Conservation (phyloP, 768 basidiomycete species). For the Tulasnella sp. region DNA sequence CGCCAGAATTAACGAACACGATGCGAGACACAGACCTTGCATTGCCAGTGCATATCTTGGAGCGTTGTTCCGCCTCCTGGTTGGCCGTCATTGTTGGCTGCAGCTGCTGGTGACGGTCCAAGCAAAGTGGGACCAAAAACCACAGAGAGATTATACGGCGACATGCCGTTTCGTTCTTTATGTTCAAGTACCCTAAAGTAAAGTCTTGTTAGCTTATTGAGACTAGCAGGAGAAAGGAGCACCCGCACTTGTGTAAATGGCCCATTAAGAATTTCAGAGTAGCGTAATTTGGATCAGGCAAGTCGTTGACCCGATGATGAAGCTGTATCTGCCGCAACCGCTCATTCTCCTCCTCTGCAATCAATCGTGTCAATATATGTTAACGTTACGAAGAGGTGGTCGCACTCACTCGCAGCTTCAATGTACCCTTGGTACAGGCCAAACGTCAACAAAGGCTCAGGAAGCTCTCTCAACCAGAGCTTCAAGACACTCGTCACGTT, state of each 20-base stretch:
- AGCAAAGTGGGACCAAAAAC: conserved; percentile 98
- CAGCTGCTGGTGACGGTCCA: conserved; percentile 44
- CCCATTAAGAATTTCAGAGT: conserved; percentile 93
- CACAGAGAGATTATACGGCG: conserved; percentile 85
- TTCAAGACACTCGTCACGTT: conserved; percentile 92
- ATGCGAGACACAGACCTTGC: conserved; percentile 35
- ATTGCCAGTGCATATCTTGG: conserved; percentile 39
- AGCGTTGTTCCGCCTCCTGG: conserved; percentile 32
- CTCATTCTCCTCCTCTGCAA: conserved; percentile 81
- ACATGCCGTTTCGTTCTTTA: conserved; percentile 81
- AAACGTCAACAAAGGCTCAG: conserved; percentile 83
- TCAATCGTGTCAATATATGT: background rate
- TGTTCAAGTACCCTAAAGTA: conserved; percentile 60
- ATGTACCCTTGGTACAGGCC: conserved; percentile 85
- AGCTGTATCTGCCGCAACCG: conserved; percentile 89
- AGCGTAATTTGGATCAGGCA: conserved; percentile 98
- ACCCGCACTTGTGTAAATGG: conserved; percentile 74
- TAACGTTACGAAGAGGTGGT: background rate
- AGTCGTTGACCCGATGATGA: conserved; percentile 94
- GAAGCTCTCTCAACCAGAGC: conserved; percentile 92
- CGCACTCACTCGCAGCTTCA: conserved; percentile 79
- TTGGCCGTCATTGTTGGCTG: conserved; percentile 14
- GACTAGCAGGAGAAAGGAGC: background rate
- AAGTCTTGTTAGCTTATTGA: background rate
- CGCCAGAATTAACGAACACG: conserved; percentile 20